These are phyloP conservation scores for Amniculicola lignicola DNA, from an alignment of 495 filamentous ascomycete species.

Conservation along the genomic window DNA sequence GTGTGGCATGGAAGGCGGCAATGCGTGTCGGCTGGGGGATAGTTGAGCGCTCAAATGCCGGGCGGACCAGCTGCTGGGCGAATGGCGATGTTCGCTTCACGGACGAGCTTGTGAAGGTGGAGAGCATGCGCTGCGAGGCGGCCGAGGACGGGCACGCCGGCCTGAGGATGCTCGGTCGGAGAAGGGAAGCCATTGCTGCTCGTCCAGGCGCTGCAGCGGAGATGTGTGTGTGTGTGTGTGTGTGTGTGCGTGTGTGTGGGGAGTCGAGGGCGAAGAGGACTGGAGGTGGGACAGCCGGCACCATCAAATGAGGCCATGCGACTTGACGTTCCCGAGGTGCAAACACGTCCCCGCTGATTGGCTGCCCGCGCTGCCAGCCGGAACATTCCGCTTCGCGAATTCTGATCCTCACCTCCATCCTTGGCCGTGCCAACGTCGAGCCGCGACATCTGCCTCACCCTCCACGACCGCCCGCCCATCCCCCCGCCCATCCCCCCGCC, in stretches of 20 bases:
- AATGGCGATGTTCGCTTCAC: constrained; percentile 27
- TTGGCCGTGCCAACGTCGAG: neutral
- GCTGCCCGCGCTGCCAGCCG: neutral
- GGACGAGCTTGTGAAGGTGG: constrained; percentile 33
- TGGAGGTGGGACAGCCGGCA: constrained; percentile 11
- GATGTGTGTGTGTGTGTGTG: constrained; percentile 3
- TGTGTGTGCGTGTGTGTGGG: constrained; percentile 3
- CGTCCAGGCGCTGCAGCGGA: constrained; percentile 2
- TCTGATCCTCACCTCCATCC: neutral
- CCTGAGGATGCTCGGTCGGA: constrained; percentile 40
- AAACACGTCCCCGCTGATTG: constrained; percentile 11
- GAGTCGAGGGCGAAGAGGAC: neutral
- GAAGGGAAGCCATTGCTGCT: constrained; percentile 42
- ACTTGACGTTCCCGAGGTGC: constrained; percentile 15
- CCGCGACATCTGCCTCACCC: constrained; percentile 6
- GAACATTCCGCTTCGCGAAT: neutral
- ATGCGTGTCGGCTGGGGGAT: constrained; percentile 32
- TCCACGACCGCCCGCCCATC: constrained; percentile 13
- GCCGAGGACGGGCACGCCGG: constrained; percentile 33
- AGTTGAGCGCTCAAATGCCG: constrained; percentile 24
- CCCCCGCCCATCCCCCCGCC: constrained; percentile 13
- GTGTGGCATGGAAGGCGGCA: constrained; percentile 46
- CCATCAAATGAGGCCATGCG: constrained; percentile 8
- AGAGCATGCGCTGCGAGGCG: constrained; percentile 35
- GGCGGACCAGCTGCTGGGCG: constrained; percentile 31